Evolutionary conservation across 1,284 basidiomycete genomes (phyloP).

Genomic region (Leucoagaricus sp.): DNA sequence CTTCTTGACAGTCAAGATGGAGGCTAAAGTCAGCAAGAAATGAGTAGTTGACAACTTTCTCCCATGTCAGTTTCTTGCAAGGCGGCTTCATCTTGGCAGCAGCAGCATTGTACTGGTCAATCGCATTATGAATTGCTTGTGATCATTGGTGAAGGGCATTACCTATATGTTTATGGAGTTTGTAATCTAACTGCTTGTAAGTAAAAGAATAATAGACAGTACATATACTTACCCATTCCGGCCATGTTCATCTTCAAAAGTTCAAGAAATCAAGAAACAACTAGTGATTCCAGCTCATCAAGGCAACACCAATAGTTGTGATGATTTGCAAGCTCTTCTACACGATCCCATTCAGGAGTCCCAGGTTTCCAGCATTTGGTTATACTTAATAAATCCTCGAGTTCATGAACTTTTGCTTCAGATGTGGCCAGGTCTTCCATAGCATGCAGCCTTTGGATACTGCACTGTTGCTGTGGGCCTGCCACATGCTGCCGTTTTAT

Average conservation of each 20-base stretch:
- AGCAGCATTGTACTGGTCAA: conserved; percentile 23
- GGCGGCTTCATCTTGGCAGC: conserved; percentile 17
- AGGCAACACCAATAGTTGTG: neutral
- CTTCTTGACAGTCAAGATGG: conserved; percentile 27
- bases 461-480: neutral
- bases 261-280: conserved; percentile 10
- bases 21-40: conserved; percentile 36
- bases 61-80: conserved; percentile 21
- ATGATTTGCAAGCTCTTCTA: neutral
- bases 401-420: neutral
- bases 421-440: neutral
- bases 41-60: conserved; percentile 28
- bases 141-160: conserved; percentile 22
- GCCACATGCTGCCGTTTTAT: too few relatives aligned
- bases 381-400: neutral
- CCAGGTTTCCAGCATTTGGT: neutral
- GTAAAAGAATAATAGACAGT: neutral
- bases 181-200: conserved; percentile 21
- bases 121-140: conserved; percentile 21
- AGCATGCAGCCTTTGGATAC: neutral
- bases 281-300: conserved; percentile 1
- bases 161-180: too few relatives aligned
- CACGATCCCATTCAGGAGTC: neutral
- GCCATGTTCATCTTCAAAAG: conserved; percentile 5
- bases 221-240: neutral